phyloP scores from a whole-genome alignment of 176 grass and related monocot genomes.

The Lolium multiflorum region DNA sequence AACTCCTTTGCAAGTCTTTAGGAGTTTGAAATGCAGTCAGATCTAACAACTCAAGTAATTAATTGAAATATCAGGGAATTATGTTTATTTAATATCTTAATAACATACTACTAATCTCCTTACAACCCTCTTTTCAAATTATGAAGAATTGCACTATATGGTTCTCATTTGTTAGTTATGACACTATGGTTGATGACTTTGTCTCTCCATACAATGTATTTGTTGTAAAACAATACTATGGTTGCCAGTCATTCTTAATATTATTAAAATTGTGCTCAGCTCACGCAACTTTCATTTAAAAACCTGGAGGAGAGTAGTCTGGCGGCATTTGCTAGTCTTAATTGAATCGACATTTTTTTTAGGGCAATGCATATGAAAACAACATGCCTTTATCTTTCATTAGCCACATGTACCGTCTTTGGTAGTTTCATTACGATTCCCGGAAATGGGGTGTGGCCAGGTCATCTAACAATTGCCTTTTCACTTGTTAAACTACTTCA shows the following conservation, averaged over 20 bases:
- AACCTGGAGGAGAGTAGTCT: no score
- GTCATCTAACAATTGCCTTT: slow-evolving; percentile 21
- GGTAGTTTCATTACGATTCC: slow-evolving; percentile 17
- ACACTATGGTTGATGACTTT: neutral
- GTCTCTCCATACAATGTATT: neutral
- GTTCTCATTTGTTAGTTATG: neutral
- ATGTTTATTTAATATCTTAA: neutral
- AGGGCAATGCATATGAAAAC: neutral
- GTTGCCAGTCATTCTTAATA: neutral
- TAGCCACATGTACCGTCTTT: neutral
- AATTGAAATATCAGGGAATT: neutral
- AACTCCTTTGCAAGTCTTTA: no score
- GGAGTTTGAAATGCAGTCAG: neutral
- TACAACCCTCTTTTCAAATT: neutral
- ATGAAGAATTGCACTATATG: neutral
- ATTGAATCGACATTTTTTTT: neutral
- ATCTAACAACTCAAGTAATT: neutral
- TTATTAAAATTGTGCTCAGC: neutral
- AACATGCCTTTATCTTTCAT: neutral
- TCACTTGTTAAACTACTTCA: slow-evolving; percentile 33
- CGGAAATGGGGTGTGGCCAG: neutral
- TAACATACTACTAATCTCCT: neutral
- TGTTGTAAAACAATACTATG: neutral
- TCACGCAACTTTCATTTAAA: neutral
- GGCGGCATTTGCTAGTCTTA: neutral